These are phyloP conservation scores for Fusarium nisikadoi DNA, from an alignment of 2,329 filamentous ascomycete species.

Conservation along the genomic window DNA sequence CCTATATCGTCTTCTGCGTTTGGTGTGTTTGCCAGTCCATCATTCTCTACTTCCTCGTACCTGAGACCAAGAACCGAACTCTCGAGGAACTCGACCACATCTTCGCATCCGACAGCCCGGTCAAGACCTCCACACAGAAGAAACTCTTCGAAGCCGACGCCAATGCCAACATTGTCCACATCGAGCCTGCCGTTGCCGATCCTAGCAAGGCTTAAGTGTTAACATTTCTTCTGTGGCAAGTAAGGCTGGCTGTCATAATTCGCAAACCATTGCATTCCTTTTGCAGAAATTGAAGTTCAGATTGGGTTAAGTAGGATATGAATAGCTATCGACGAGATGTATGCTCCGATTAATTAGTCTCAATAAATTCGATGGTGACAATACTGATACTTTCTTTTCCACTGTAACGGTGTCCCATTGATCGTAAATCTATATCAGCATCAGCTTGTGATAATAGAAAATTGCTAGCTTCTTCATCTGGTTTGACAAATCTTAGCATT, in stretches of 20 bases:
- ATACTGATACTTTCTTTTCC: neutral
- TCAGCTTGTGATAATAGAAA: neutral
- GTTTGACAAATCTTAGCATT: neutral
- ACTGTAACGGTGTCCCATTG: fast-evolving
- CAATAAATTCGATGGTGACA: constrained; percentile 2
- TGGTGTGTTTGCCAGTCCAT: constrained; percentile 55
- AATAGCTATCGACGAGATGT: neutral
- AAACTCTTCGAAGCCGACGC: constrained; percentile 36
- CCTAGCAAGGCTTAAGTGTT: neutral
- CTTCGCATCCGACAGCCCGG: constrained; percentile 34
- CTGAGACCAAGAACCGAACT: constrained; percentile 61
- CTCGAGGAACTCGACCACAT: constrained; percentile 42
- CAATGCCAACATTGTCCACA: constrained; percentile 32
- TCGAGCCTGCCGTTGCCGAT: constrained; percentile 11
- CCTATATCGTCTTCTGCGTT: constrained; percentile 62
- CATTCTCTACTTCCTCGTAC: constrained; percentile 61
- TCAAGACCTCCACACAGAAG: constrained; percentile 36
- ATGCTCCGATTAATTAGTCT: neutral
- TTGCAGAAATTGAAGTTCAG: neutral
- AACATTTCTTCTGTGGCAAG: neutral
- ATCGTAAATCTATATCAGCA: neutral
- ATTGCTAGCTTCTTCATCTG: neutral
- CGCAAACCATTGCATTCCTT: neutral
- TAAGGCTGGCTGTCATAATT: neutral
- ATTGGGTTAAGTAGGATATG: neutral